Percentiles rank a stretch among this genome's conserved stretches.
Evolutionary conservation across 83 land plant genomes (phyloP).

Genomic region (Larix sibirica): DNA sequence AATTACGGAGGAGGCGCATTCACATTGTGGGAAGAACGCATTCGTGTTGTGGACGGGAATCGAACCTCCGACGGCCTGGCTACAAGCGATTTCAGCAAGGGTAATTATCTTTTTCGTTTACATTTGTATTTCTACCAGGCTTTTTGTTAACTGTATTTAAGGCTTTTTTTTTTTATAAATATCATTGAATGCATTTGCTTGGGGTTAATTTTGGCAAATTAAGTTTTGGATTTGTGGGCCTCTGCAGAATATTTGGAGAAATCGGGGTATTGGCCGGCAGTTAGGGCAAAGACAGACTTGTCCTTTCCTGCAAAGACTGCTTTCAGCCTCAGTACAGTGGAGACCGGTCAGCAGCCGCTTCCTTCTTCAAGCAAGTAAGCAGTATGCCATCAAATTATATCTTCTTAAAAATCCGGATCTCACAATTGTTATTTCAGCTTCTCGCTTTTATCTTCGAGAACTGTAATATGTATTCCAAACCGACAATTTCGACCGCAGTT

Average conservation of each 20-base stretch:
- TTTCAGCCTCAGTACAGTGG: slow-evolving; percentile 2
- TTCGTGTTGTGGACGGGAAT: slow-evolving; percentile 6
- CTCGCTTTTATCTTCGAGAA: too few relatives aligned
- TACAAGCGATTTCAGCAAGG: background rate
- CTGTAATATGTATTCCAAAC: background rate
- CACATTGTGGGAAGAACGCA: slow-evolving; percentile 56
- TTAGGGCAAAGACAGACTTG: slow-evolving; percentile 1
- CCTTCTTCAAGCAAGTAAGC: slow-evolving; percentile 11
- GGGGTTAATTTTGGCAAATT: background rate
- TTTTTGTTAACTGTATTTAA: too few relatives aligned
- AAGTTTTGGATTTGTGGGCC: background rate
- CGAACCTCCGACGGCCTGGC: background rate
- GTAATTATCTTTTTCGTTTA: background rate
- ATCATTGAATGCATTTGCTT: background rate
- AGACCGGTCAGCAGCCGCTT: background rate
- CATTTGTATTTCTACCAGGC: too few relatives aligned
- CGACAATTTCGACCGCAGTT: background rate
- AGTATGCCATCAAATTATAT: background rate
- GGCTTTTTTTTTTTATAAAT: too few relatives aligned
- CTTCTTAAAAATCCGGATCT: background rate
- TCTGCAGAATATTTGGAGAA: slow-evolving; percentile 2
- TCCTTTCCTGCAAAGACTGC: slow-evolving; percentile 11
- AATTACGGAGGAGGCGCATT: slow-evolving; percentile 44
- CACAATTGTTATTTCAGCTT: background rate
- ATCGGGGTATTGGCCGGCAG: slow-evolving; percentile 7